Evolutionary conservation across 73 alveolate genomes (phyloP), one percentile per base, ranked within the genome.

Genomic region (Durusdinium trenchii): DNA sequence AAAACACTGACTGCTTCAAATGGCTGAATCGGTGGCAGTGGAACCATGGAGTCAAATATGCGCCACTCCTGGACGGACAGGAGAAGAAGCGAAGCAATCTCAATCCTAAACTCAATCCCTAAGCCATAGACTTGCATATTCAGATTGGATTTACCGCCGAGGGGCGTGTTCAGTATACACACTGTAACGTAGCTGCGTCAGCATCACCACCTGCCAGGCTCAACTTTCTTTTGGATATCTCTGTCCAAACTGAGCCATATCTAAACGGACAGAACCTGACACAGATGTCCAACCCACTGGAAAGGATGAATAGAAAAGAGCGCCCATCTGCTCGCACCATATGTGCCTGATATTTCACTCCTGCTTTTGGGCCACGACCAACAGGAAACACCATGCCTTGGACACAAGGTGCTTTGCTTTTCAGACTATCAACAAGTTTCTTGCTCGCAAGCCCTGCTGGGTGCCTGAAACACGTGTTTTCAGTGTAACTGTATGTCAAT

Each of bases 161-260:
- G 94, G 26, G 4, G 20, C 94, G 61, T 85, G 94, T 2, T 85
- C 61, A 28, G 57, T 43, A 57, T 40, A 54, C 42, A 85, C 30
- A 62, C 81, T 64, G 32, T 35, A 51, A 18, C 5, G 79, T 35
- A 85, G 18, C 81, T 54, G 38, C 43, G 94, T 85, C 81, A 23
- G 12, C 94, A 85, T 85, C 94, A 85, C 94, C 54, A 85, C 54
- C 94, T 85, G 94, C 69, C 45, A 28, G 40, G 62, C 10, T 64
- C 79, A 64, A 23, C 6, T 18, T 38, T 16, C 12, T 6, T 28
- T 10, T 64, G 16, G 16, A 3, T 18, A n/a, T 18, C 32, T 67
- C 81, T 42, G 42, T n/a, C n/a, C n/a, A 32, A 67, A 28, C 43
- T 9, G 9, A 64, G 42, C 38, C 79, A 9, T 64, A 20, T 9